Evolutionary conservation across 768 basidiomycete genomes (phyloP), one percentile per base, ranked within the genome.

Genomic region (Tylopilus vinaceipallidus): DNA sequence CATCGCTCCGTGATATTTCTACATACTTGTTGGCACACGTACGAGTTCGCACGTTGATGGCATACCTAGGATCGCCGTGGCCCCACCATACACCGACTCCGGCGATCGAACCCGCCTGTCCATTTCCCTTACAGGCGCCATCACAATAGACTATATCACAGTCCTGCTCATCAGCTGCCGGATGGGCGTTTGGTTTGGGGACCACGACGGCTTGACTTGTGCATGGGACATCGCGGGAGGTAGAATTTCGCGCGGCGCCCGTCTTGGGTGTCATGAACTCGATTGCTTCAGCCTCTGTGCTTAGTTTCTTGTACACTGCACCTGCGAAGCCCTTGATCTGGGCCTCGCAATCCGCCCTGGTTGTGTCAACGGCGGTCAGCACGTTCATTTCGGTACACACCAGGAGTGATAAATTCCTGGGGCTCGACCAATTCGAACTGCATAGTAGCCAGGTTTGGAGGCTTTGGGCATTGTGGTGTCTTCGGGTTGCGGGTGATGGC

Each of bases 81-180:
- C 86, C 90, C 89, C 90, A 98, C 82, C 84, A 98, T 1, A 98
- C 90, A 0, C 95, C 95, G 36, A 93, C 69, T 1, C 95, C 95
- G 1, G 91, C 95, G 35, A 79, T 55, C 0, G 88, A 77, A 1
- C 77, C 81, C 3, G 24, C 26, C 60, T 82, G 70, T 0, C 95
- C 95, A 62, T 98, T 98, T 2, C 84, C 82, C 60, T 80, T 81
- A 55, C 91, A 93, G 6, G 92, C 87, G 11, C 95, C 95, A 66
- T 98, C 95, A 17, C 79, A 85, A 58, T 91, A 95, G 1, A 93
- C 93, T 12, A 87, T 71, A 35, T 71, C 65, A 57, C 65, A 70
- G 3, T 61, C 63, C 3, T 33, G 42, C 48, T 66, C 69, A 22
- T 73, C 65, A 17, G 43, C 3, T 29, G 47, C 30, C 9, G 44